Conservation (phyloP, 1,139 yeast species). For the Petasospora fabianii region DNA sequence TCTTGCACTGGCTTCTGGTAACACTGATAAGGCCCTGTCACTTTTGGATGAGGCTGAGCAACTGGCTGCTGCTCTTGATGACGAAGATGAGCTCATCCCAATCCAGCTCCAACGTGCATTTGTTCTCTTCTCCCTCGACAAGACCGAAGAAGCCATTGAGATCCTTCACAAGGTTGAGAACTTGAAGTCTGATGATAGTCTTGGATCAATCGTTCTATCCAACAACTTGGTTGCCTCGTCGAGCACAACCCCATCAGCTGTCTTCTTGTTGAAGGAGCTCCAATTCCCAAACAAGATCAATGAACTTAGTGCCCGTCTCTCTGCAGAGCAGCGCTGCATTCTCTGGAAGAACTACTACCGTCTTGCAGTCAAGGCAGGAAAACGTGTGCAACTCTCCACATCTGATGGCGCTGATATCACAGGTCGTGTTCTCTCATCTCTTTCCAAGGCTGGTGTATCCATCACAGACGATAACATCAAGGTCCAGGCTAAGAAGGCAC, state of each 20-base stretch:
- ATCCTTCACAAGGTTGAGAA: constrained; percentile 34
- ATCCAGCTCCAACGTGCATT: constrained; percentile 69
- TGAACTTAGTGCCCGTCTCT: constrained; percentile 20
- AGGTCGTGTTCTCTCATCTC: constrained; percentile 7
- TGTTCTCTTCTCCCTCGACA: constrained; percentile 49
- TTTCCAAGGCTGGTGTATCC: constrained; percentile 18
- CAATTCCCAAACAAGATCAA: constrained; percentile 24
- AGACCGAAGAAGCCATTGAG: constrained; percentile 39
- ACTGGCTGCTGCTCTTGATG: constrained; percentile 28
- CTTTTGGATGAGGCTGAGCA: constrained; percentile 40
- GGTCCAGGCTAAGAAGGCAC: constrained; percentile 30
- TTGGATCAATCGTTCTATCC: constrained; percentile 29
- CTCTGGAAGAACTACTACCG: constrained; percentile 22
- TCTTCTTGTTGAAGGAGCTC: constrained; percentile 32
- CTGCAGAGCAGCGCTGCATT: constrained; percentile 18
- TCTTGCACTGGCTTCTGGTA: constrained; percentile 35
- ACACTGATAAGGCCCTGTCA: constrained; percentile 38
- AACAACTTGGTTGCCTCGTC: constrained; percentile 29
- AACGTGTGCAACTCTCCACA: constrained; percentile 6
- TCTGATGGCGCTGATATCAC: constrained; percentile 18
- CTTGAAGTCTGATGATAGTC: constrained; percentile 25
- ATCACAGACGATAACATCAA: constrained; percentile 15
- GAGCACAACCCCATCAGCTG: constrained; percentile 24
- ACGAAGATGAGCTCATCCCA: constrained; percentile 55
- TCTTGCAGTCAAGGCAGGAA: constrained; percentile 20